These are phyloP conservation scores for Coemansia biformis DNA, from an alignment of 192 early-diverging fungal genomes.

Conservation along the genomic window DNA sequence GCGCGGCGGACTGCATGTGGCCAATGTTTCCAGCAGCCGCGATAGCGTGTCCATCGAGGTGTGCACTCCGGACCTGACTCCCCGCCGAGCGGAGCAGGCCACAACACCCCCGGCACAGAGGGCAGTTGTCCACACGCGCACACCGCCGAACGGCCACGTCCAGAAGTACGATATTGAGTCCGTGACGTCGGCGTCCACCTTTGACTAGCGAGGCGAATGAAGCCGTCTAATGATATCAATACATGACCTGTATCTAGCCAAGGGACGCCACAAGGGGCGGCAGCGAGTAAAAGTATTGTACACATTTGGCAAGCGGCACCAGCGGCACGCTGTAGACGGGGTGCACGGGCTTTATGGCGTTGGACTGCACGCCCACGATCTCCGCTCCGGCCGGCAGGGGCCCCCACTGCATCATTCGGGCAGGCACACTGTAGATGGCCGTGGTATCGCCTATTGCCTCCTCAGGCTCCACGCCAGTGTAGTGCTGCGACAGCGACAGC, in stretches of 20 bases:
- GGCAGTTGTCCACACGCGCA: slow-evolving; percentile 13
- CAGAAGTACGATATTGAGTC: background rate
- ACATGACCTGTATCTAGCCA: too few species aligned
- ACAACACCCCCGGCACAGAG: slow-evolving; percentile 19
- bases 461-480: slow-evolving; percentile 46
- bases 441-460: slow-evolving; percentile 11
- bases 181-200: background rate
- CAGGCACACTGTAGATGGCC: slow-evolving; percentile 33
- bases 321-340: slow-evolving; percentile 39
- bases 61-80: slow-evolving; percentile 12
- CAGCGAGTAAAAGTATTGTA: slow-evolving; percentile 42
- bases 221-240: too few species aligned
- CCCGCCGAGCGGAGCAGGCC: slow-evolving; percentile 16
- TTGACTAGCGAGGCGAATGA: too few species aligned
- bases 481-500: slow-evolving; percentile 77
- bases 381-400: slow-evolving; percentile 7
- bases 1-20: background rate
- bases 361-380: slow-evolving; percentile 21
- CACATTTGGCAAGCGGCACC: slow-evolving; percentile 23
- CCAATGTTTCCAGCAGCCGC: background rate
- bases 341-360: slow-evolving; percentile 33
- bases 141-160: background rate
- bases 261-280: slow-evolving; percentile 20
- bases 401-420: slow-evolving; percentile 48
- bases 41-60: slow-evolving; percentile 8